Conservation (phyloP, 163 green algal species). For the Prototheca wickerhamii region DNA sequence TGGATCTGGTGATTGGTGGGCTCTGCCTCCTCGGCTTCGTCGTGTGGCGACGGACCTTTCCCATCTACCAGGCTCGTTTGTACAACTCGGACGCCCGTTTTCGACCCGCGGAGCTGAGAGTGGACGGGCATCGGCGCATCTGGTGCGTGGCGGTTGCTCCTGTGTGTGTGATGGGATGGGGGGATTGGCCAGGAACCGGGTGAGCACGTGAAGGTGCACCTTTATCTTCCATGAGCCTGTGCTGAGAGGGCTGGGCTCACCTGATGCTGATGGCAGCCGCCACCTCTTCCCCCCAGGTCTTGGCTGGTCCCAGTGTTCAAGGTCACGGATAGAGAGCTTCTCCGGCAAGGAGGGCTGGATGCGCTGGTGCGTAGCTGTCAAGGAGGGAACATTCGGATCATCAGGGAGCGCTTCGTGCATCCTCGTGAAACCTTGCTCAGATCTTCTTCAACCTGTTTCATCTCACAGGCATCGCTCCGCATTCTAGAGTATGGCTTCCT, state of each 20-base stretch:
- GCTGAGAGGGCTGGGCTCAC: too few relatives aligned
- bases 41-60: slow-evolving; percentile 15
- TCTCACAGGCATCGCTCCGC: slow-evolving; percentile 13
- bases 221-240: too few relatives aligned
- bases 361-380: slow-evolving; percentile 7
- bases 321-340: slow-evolving; percentile 24
- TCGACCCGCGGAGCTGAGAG: slow-evolving; percentile 18
- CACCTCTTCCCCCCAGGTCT: slow-evolving; percentile 1
- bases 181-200: too few relatives aligned
- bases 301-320: slow-evolving; percentile 29
- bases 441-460: too few relatives aligned
- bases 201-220: too few relatives aligned
- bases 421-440: too few relatives aligned
- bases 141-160: too few relatives aligned
- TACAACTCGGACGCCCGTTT: slow-evolving; percentile 9
- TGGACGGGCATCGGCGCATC: slow-evolving; percentile 14
- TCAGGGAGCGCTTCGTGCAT: too few relatives aligned
- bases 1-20: slow-evolving; percentile 9
- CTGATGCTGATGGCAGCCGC: neutral
- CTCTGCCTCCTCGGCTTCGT: slow-evolving; percentile 23
- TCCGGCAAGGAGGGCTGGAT: slow-evolving; percentile 24
- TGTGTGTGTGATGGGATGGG: too few relatives aligned
- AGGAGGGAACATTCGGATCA: too few relatives aligned
- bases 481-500: slow-evolving; percentile 31
- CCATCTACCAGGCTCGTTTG: slow-evolving; percentile 28